Conservation (phyloP, 192 early-diverging fungal genomes). For the Phycomyces blakesleeanus region DNA sequence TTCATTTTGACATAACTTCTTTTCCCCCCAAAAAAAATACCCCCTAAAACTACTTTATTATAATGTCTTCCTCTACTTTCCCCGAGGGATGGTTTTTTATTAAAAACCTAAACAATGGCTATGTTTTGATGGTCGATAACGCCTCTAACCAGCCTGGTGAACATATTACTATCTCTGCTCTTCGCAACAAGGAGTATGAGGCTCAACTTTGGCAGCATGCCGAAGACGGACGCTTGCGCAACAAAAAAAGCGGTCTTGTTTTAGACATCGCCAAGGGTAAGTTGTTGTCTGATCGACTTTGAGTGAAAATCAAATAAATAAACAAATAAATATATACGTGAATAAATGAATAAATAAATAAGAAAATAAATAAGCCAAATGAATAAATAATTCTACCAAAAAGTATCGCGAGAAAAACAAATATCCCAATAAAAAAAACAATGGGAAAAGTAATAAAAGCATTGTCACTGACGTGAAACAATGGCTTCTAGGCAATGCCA, state of each 20-base stretch:
- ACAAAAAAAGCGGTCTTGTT: constrained; percentile 24
- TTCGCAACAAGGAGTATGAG: constrained; percentile 14
- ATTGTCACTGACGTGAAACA: not conserved
- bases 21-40: not conserved
- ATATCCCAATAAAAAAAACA: not conserved
- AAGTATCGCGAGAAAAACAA: not conserved
- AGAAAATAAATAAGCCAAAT: too few relatives aligned
- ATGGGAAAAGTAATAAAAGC: not conserved
- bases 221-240: constrained; percentile 19
- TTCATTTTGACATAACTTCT: not conserved
- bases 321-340: too few relatives aligned
- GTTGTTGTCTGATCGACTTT: not conserved
- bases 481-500: constrained; percentile 16
- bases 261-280: constrained; percentile 24
- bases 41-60: not conserved
- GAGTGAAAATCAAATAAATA: too few relatives aligned
- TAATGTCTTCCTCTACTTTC: constrained; percentile 8
- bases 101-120: constrained; percentile 11
- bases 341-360: too few relatives aligned
- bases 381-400: too few relatives aligned
- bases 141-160: constrained; percentile 1
- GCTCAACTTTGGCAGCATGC: constrained; percentile 22
- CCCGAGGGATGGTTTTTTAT: constrained; percentile 30
- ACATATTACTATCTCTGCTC: not conserved
- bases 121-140: constrained; percentile 4